Conservation (phyloP, 2,329 filamentous ascomycete genomes). For the Dactylellina cionopaga region DNA sequence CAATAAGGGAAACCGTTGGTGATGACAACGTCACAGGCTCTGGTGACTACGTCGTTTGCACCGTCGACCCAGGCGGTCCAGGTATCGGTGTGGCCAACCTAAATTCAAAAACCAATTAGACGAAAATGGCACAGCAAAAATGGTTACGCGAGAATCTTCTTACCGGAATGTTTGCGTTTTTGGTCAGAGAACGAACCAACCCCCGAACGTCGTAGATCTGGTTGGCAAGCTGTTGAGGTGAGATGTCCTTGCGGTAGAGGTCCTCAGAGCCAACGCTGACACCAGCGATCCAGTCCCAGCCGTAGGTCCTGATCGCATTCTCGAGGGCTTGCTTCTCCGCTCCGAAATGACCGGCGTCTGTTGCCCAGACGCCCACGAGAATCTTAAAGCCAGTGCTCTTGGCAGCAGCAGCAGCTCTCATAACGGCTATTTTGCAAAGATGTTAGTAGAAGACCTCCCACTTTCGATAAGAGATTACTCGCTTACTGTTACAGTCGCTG, state of each 20-base stretch:
- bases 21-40: constrained; percentile 41
- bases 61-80: constrained; percentile 73
- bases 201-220: constrained; percentile 63
- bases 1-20: constrained; percentile 55
- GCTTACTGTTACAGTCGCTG: constrained; percentile 69
- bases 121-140: too few relatives aligned
- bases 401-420: constrained; percentile 26
- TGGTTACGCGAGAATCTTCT: background rate
- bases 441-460: constrained; percentile 40
- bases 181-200: constrained; percentile 62
- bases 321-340: constrained; percentile 70
- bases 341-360: constrained; percentile 71
- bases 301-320: constrained; percentile 50
- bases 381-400: constrained; percentile 56
- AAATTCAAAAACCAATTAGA: constrained; percentile 59
- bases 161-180: constrained; percentile 17
- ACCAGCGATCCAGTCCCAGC: constrained; percentile 69
- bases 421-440: constrained; percentile 22
- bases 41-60: constrained; percentile 69
- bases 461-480: background rate
- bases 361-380: constrained; percentile 63
- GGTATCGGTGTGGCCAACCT: constrained; percentile 74
- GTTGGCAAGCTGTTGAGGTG: constrained; percentile 15
- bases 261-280: constrained; percentile 77
- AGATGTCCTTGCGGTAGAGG: constrained; percentile 67